phyloP scores from a whole-genome alignment of 148 eudicot species.

The Selenicereus undatus region DNA sequence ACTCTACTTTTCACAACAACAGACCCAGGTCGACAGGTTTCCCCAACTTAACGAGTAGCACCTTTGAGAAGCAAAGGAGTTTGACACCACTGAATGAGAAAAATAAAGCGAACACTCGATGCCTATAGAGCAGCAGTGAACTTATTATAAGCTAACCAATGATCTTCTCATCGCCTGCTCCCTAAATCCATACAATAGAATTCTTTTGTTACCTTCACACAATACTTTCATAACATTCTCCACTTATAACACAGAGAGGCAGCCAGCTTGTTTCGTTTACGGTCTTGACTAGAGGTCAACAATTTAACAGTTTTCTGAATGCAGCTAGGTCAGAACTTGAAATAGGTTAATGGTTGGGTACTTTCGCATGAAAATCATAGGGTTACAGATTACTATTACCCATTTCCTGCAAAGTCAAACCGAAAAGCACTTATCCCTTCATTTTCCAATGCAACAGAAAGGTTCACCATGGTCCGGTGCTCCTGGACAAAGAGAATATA shows the following conservation, averaged over 20 bases:
- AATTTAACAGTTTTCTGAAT: no score
- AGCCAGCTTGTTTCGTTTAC: neutral
- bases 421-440: slow-evolving; percentile 83
- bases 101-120: no score
- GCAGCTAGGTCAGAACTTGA: neutral
- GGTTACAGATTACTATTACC: slow-evolving; percentile 33
- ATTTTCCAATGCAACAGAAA: slow-evolving; percentile 53
- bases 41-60: no score
- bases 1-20: no score
- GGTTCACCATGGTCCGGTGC: slow-evolving; percentile 35
- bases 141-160: no score
- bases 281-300: neutral
- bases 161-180: no score
- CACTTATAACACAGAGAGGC: neutral
- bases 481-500: slow-evolving; percentile 33
- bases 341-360: neutral
- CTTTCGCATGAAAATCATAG: neutral
- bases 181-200: no score
- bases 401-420: slow-evolving; percentile 88
- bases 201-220: no score
- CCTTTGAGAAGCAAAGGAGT: no score
- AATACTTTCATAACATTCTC: neutral
- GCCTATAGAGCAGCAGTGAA: no score
- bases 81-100: no score
- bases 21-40: no score